Base-by-base conservation (phyloP, 1,139 yeast genomes). In the Diutina catenulata region DNA sequence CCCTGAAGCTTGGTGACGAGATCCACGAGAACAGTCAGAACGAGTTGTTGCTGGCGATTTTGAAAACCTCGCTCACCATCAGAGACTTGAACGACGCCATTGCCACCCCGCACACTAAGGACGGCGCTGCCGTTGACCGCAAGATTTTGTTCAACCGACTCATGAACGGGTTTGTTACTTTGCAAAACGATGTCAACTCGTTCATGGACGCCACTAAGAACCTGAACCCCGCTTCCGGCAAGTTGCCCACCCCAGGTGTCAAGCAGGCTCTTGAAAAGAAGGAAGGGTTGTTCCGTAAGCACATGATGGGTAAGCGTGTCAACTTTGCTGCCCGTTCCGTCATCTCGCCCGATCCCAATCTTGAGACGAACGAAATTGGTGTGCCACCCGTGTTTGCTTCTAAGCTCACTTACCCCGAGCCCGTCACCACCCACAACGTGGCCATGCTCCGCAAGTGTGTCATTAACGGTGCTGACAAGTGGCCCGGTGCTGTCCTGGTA, bases 271-370 rank as follows among this genome's bases (percentile, higher is more conserved):
- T 93, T 53, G 99, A 93, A 64, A 91, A 93, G 79, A 93, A 93
- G 59, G 98, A 93, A 64, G 99, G 99, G 58, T 70, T 91, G 49
- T 91, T 91, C 69, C 79, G 99, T 69, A 91, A 88, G 59, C 95
- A 93, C 55, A 91, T 93, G 98, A 93, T 93, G 98, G 99, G 99
- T 59, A 93, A 93, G 70, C 86, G 99, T 68, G 99, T 93, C 43
- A 93, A 93, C 58, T 88, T 83, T 53, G 97, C 98, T 43, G 98
- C 98, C 38, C 84, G 99, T 60, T 88, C 98, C 11, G 99, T 93
- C 50, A 93, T 93, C 62, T 88, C 98, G 5, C 98, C 98, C 4
- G 99, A 93, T 64, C 99, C 99, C 41, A 91, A 83, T 64, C 72
- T 93, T 52, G 98, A 91, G 63, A 91, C 98, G 14, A 84, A 88